phyloP scores from a whole-genome alignment of 495 filamentous ascomycete species.

The Penicillium soppii region DNA sequence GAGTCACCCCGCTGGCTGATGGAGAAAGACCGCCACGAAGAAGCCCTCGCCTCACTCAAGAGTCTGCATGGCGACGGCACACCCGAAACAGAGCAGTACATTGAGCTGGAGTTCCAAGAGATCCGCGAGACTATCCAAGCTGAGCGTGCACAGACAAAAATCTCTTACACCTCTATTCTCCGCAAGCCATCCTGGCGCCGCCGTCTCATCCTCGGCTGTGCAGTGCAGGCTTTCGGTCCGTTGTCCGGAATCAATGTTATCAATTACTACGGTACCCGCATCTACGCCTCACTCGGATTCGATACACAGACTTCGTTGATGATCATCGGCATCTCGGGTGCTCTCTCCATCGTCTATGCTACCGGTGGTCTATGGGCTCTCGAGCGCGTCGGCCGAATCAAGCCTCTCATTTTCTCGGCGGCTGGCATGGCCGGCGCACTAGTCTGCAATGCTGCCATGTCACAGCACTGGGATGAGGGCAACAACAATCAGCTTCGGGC shows the following conservation, averaged over 20 bases:
- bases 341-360: slow-evolving; percentile 36
- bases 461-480: slow-evolving; percentile 19
- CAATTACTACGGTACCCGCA: slow-evolving; percentile 54
- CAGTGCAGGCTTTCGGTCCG: slow-evolving; percentile 52
- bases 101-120: slow-evolving; percentile 28
- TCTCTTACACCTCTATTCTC: slow-evolving; percentile 43
- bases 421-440: slow-evolving; percentile 43
- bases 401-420: slow-evolving; percentile 42
- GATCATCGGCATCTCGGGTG: slow-evolving; percentile 48
- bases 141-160: slow-evolving; percentile 14
- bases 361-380: slow-evolving; percentile 36
- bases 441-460: slow-evolving; percentile 40
- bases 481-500: slow-evolving; percentile 38
- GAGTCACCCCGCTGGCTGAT: slow-evolving; percentile 60
- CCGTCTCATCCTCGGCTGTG: slow-evolving; percentile 51
- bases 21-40: slow-evolving; percentile 61
- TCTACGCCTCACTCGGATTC: slow-evolving; percentile 53
- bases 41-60: slow-evolving; percentile 42
- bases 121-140: slow-evolving; percentile 24
- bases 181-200: slow-evolving; percentile 46
- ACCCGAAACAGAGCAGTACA: slow-evolving; percentile 13
- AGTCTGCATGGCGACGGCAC: slow-evolving; percentile 13
- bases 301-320: slow-evolving; percentile 44
- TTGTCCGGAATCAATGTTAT: slow-evolving; percentile 56
- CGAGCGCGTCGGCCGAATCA: slow-evolving; percentile 45